Base-by-base conservation (phyloP, 2,329 filamentous ascomycete genomes). In the Pezicula rhizophila region DNA sequence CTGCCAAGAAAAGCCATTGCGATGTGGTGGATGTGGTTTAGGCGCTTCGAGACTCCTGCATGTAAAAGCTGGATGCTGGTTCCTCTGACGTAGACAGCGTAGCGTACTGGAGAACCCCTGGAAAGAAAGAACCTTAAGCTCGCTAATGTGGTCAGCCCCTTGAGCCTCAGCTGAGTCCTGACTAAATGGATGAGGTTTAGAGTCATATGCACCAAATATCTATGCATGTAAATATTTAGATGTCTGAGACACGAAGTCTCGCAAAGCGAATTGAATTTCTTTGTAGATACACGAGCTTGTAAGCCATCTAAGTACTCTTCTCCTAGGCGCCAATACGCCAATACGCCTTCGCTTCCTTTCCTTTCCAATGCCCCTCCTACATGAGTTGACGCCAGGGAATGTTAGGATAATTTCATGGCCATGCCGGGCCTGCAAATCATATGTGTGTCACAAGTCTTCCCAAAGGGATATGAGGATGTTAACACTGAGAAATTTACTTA, bases 281-380 rank as follows among this genome's bases (percentile, higher is more conserved):
- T 52, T 48, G 48, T 63, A 61, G 45, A 54, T 61, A 63, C 57
- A 63, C 48, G 17, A 50, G 55, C 53, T 46, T 48, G 28, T 41
- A 51, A 53, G 52, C 50, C 52, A 54, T 57, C 48, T 50, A 50
- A 53, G 38, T 44, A 38, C 43, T 48, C 42, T 45, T 37, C 55
- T 46, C 50, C 54, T 51, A 44, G 34, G 46, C 33, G 31, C 45
- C 33, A 42, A 20, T 51, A 38, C 33, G 31, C 45, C 33, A 42
- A 20, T 51, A 38, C 47, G 38, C 31, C 26, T 20, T 26, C 12
- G 42, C 17, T 31, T 33, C 47, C 47, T 15, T 23, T 53, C 47
- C 43, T 52, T n/a, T 14, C 40, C 18, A 47, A 43, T 51, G 47
- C 33, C 42, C 25, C 37, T 33, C 35, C 23, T 28, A 49, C 52